Evolutionary conservation across 768 basidiomycete genomes (phyloP).

Genomic region (Leccinum rimulosum): DNA sequence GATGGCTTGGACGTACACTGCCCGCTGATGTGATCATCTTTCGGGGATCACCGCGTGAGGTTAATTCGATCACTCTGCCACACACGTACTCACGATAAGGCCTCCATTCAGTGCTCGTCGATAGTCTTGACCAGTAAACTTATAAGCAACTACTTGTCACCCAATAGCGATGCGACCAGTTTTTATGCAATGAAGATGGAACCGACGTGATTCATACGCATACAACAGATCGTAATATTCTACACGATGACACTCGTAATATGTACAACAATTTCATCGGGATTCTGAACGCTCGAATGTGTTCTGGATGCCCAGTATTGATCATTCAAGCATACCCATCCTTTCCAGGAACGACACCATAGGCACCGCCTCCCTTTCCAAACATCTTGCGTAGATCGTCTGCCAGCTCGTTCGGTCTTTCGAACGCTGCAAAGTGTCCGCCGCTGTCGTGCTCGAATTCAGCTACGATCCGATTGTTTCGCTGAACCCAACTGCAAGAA

Average conservation of each 20-base stretch:
- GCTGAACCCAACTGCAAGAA: conserved; percentile 41
- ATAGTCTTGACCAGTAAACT: too few species aligned
- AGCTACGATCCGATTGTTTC: conserved; percentile 42
- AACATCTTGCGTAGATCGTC: conserved; percentile 57
- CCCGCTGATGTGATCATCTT: not conserved
- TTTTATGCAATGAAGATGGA: not conserved
- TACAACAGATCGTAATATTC: not conserved
- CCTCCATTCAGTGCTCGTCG: not conserved
- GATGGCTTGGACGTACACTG: not conserved
- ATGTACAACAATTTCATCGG: not conserved
- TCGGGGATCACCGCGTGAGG: not conserved
- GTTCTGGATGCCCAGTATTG: not conserved
- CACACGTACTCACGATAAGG: not conserved
- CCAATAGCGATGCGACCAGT: not conserved
- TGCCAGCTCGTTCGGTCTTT: conserved; percentile 46
- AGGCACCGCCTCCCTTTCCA: conserved; percentile 48
- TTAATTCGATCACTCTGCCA: not conserved
- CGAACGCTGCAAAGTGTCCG: conserved; percentile 59
- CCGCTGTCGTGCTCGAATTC: conserved; percentile 47
- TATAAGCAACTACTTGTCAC: too few species aligned
- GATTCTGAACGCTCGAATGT: too few species aligned
- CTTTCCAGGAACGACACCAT: conserved; percentile 44
- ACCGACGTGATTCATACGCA: not conserved
- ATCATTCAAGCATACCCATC: conserved; percentile 37
- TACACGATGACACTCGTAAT: not conserved